These are phyloP conservation scores for Cyberlindnera lachancei DNA, from an alignment of 805 yeast species.

Conservation along the genomic window DNA sequence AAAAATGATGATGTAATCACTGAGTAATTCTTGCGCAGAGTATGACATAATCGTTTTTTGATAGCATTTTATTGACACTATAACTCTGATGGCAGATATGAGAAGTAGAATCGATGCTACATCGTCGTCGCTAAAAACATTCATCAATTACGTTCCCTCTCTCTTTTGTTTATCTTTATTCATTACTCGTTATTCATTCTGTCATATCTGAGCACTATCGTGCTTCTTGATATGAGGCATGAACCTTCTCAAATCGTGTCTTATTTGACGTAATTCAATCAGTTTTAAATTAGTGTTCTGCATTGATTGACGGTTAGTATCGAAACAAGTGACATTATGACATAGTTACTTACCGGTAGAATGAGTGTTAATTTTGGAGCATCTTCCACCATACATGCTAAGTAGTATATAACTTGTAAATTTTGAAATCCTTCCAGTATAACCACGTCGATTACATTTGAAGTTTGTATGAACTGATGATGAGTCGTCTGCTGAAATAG, in stretches of 20 bases:
- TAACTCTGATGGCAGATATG: too few species aligned
- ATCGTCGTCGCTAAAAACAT: too few species aligned
- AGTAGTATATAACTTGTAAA: constrained; percentile 56
- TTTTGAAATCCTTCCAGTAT: constrained; percentile 73
- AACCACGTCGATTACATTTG: constrained; percentile 52
- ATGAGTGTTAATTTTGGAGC: constrained; percentile 23
- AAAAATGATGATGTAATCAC: neutral
- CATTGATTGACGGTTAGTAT: too few species aligned
- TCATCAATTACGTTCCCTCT: too few species aligned
- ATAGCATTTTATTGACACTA: too few species aligned
- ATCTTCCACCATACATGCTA: constrained; percentile 48
- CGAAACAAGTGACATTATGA: too few species aligned
- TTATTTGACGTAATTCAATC: constrained; percentile 5
- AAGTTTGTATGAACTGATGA: constrained; percentile 46
- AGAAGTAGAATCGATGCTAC: too few species aligned
- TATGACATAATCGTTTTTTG: too few species aligned
- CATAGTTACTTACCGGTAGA: constrained; percentile 27
- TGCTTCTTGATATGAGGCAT: too few species aligned
- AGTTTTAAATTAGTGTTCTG: constrained; percentile 9
- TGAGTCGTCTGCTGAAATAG: constrained; percentile 19
- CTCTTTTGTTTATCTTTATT: too few species aligned
- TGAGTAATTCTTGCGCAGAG: neutral
- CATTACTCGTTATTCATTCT: too few species aligned
- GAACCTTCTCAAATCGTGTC: constrained; percentile 6
- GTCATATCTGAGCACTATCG: too few species aligned